Conservation (phyloP, 805 yeast species). For the Starmerella lactis-condensi region DNA sequence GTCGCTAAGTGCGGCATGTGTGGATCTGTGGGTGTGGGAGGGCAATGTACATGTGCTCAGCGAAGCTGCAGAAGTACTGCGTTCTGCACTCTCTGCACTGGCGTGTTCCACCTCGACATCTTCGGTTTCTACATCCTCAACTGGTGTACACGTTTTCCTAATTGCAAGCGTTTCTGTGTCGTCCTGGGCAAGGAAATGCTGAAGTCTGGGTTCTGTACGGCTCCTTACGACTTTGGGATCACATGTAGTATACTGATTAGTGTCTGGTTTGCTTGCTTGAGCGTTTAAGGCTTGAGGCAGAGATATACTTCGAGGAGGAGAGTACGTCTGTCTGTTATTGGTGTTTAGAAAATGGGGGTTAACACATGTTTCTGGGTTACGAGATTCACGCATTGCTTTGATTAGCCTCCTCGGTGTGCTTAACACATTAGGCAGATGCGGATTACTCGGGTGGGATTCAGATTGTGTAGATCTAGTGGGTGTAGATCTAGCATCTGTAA, state of each 20-base stretch:
- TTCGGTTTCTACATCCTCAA: neutral
- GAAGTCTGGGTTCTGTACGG: slow-evolving; percentile 4
- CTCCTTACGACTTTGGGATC: slow-evolving; percentile 4
- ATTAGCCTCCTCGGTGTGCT: too few species aligned
- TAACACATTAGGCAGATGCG: too few species aligned
- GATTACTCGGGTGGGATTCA: too few species aligned
- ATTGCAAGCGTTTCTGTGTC: slow-evolving; percentile 3
- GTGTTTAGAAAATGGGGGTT: too few species aligned
- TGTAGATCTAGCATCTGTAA: too few species aligned
- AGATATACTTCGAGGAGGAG: slow-evolving; percentile 8
- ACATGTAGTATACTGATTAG: neutral
- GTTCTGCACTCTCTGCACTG: neutral
- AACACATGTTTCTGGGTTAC: neutral
- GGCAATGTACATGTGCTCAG: neutral
- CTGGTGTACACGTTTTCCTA: neutral
- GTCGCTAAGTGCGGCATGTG: slow-evolving; percentile 38
- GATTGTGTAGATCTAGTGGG: too few species aligned
- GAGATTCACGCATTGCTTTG: too few species aligned
- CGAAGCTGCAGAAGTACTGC: neutral
- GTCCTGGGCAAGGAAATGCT: neutral
- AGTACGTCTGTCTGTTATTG: neutral
- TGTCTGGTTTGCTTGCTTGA: neutral
- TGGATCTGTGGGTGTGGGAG: slow-evolving; percentile 6
- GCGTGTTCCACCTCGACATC: neutral
- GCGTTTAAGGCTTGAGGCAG: slow-evolving; percentile 10